These are phyloP conservation scores for Botrytis byssoidea DNA, from an alignment of 2,329 filamentous ascomycete species.

Conservation along the genomic window DNA sequence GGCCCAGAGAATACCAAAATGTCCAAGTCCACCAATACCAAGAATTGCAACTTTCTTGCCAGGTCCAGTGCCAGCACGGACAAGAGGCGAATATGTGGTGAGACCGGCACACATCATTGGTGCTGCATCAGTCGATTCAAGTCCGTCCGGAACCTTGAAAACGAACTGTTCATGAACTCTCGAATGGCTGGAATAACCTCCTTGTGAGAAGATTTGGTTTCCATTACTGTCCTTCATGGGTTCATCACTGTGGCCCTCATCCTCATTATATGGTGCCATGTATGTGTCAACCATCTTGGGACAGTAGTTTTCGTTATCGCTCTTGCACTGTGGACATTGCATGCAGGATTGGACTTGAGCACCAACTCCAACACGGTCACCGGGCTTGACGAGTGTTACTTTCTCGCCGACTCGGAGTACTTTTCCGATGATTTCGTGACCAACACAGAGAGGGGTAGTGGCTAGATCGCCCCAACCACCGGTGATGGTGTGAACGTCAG, in stretches of 20 bases:
- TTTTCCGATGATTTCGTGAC: slow-evolving; percentile 51
- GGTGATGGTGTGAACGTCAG: slow-evolving; percentile 36
- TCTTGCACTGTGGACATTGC: slow-evolving; percentile 51
- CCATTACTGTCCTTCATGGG: slow-evolving; percentile 20
- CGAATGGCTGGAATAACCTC: slow-evolving; percentile 51
- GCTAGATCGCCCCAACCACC: slow-evolving; percentile 32
- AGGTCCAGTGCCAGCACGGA: slow-evolving; percentile 63
- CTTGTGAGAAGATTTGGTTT: slow-evolving; percentile 44
- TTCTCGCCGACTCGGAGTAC: slow-evolving; percentile 56
- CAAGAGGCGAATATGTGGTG: slow-evolving; percentile 69
- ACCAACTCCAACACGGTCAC: slow-evolving; percentile 53
- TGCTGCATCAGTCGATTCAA: slow-evolving; percentile 52
- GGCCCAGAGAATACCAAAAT: slow-evolving; percentile 70
- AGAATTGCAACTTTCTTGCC: slow-evolving; percentile 71
- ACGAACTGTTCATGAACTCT: slow-evolving; percentile 58
- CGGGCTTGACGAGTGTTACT: slow-evolving; percentile 54
- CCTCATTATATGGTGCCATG: slow-evolving; percentile 32
- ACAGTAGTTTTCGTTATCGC: slow-evolving; percentile 35
- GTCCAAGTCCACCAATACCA: slow-evolving; percentile 64
- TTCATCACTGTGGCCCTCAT: slow-evolving; percentile 18
- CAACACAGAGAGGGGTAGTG: slow-evolving; percentile 38
- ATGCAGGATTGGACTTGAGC: slow-evolving; percentile 51
- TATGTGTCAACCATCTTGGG: slow-evolving; percentile 31
- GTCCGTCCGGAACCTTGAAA: slow-evolving; percentile 54
- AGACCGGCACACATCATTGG: slow-evolving; percentile 78